Conservation (phyloP, 2,329 filamentous ascomycete genomes). For the Diaporthe helianthi region DNA sequence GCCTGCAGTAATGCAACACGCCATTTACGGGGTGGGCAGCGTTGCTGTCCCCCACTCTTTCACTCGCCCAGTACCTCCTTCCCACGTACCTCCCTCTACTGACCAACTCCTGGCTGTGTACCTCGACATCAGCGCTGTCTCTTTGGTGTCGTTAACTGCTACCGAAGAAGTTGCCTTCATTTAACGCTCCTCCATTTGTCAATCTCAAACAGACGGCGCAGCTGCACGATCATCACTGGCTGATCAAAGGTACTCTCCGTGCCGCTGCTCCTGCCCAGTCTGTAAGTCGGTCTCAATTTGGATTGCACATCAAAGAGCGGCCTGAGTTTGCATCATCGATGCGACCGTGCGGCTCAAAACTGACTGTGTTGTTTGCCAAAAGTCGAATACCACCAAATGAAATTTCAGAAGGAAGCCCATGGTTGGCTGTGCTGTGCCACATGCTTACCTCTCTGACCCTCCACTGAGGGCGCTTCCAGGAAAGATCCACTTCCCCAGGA, state of each 20-base stretch:
- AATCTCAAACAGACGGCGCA: background rate
- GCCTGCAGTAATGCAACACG: constrained; percentile 21
- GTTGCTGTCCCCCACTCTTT: background rate
- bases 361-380: background rate
- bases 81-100: background rate
- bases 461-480: constrained; percentile 10
- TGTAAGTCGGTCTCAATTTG: background rate
- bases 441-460: background rate
- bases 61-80: no score
- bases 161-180: background rate
- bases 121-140: background rate
- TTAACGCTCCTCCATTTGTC: background rate
- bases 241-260: constrained; percentile 3
- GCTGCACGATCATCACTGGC: constrained; percentile 8
- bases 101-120: background rate
- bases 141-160: background rate
- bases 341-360: constrained; percentile 32
- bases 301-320: constrained; percentile 4
- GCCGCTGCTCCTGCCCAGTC: background rate
- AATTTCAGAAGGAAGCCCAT: background rate
- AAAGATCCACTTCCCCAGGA: constrained; percentile 14
- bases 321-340: constrained; percentile 23
- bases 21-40: background rate
- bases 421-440: constrained; percentile 32
- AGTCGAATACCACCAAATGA: background rate